Evolutionary conservation across 2,329 filamentous ascomycete species (phyloP), one percentile per base, ranked within the genome.

Genomic region (Ophiocordyceps camponoti-rufipedis): DNA sequence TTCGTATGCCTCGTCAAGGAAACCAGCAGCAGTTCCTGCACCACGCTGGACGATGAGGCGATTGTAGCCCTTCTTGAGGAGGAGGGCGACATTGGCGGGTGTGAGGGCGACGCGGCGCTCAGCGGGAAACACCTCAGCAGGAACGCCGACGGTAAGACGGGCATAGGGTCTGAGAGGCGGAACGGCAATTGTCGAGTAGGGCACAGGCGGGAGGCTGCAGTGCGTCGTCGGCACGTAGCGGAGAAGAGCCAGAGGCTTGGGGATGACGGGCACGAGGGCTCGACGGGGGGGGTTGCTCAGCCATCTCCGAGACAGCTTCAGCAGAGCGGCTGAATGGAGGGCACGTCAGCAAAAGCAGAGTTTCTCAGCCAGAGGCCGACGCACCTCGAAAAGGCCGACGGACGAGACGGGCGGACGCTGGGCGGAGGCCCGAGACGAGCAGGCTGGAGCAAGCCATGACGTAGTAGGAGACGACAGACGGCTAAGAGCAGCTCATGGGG

Each of bases 51-150:
- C 73, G 3, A 94, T 64, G 23, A 94, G 75, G 49, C 78, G 76
- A 32, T 70, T 72, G 59, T 86, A 91, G 32, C 86, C 87, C 60
- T 93, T 94, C 60, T 93, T 93, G 50, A 88, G 74, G 1, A 94
- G 66, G 1, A 93, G 66, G 2, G 80, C 74, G 14, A 87, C 84
- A 65, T 94, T 94, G 51, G 84, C 77, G 1, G 87, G 87, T 0
- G 85, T 89, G 46, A 94, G 71, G 29, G 87, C 85, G 13, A 94
- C 86, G 44, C 87, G 82, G 40, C 82, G 78, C 65, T 94, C 87
- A 47, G 80, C 76, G 1, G 78, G 74, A 54, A 74, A 86, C n/a
- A 75, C 81, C 62, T 94, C 87, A 47, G 74, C 76, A 13, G 85
- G 85, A 4, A 91, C 75, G 47, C 86, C 86, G 43, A 94, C 77